phyloP scores from a whole-genome alignment of 2,329 filamentous ascomycete genomes.

The Aspergillus sp. region DNA sequence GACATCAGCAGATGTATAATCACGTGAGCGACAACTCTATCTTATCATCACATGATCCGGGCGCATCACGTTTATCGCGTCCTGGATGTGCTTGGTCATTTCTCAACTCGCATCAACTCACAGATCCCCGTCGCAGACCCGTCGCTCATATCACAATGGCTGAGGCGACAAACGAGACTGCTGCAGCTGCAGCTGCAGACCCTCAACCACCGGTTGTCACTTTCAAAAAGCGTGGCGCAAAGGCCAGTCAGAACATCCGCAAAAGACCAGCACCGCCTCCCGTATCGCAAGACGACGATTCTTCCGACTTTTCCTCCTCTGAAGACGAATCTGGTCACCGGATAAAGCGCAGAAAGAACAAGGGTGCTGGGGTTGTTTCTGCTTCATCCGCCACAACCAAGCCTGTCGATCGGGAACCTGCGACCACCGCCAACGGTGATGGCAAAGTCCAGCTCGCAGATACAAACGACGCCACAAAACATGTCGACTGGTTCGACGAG shows the following conservation, averaged over 20 bases:
- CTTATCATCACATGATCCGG: slow-evolving; percentile 1
- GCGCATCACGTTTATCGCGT: neutral
- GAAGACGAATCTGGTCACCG: slow-evolving; percentile 75
- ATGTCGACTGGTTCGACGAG: slow-evolving; percentile 86
- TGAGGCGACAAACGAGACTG: slow-evolving; percentile 21
- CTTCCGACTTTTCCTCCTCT: slow-evolving; percentile 68
- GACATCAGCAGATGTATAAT: neutral
- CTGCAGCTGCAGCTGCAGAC: neutral
- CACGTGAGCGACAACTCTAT: neutral
- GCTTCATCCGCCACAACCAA: slow-evolving; percentile 54
- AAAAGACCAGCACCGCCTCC: slow-evolving; percentile 79
- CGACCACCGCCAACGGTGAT: slow-evolving; percentile 43
- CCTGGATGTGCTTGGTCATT: neutral
- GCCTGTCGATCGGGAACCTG: neutral
- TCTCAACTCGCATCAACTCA: neutral
- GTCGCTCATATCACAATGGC: slow-evolving; percentile 24
- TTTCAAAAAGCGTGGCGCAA: slow-evolving; percentile 85
- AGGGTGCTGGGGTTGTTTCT: slow-evolving; percentile 59
- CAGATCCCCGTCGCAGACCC: neutral
- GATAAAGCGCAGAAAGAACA: slow-evolving; percentile 77
- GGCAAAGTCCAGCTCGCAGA: slow-evolving; percentile 57
- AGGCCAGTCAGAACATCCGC: slow-evolving; percentile 73
- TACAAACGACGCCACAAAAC: slow-evolving; percentile 85
- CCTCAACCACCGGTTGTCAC: slow-evolving; percentile 29
- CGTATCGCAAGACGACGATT: slow-evolving; percentile 54